Conservation (phyloP, 2,329 filamentous ascomycete species). For the Fusarium keratoplasticum region DNA sequence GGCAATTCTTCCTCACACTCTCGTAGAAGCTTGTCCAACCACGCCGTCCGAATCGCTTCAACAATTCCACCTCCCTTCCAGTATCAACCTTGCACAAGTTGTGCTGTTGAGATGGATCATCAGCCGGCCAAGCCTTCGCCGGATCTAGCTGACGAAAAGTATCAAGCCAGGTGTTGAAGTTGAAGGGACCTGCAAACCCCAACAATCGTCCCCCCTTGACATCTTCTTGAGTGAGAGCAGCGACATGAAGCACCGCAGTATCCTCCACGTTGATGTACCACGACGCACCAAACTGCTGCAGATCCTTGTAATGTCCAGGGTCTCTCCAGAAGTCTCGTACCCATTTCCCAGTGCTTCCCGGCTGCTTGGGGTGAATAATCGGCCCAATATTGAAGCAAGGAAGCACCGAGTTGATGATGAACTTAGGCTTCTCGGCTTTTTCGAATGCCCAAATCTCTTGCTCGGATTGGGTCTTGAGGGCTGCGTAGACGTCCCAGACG, state of each 20-base stretch:
- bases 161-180: constrained; percentile 4
- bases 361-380: not conserved
- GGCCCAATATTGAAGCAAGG: not conserved
- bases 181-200: constrained; percentile 12
- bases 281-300: constrained; percentile 1
- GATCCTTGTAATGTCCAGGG: not conserved
- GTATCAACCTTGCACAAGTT: constrained; percentile 9
- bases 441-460: not conserved
- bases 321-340: not conserved
- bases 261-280: constrained; percentile 13
- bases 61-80: not conserved
- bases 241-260: not conserved
- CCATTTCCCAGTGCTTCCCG: not conserved
- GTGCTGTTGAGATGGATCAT: not conserved
- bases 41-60: not conserved
- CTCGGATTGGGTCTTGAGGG: not conserved
- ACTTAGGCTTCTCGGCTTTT: not conserved
- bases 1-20: not conserved
- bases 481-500: not conserved
- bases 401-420: not conserved
- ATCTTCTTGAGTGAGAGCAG: constrained; percentile 3
- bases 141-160: not conserved
- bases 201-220: not conserved
- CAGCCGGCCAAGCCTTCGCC: not conserved
- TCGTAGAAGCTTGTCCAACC: constrained; percentile 1